phyloP scores from a whole-genome alignment of 768 basidiomycete genomes.

The Gymnopilus junonius region DNA sequence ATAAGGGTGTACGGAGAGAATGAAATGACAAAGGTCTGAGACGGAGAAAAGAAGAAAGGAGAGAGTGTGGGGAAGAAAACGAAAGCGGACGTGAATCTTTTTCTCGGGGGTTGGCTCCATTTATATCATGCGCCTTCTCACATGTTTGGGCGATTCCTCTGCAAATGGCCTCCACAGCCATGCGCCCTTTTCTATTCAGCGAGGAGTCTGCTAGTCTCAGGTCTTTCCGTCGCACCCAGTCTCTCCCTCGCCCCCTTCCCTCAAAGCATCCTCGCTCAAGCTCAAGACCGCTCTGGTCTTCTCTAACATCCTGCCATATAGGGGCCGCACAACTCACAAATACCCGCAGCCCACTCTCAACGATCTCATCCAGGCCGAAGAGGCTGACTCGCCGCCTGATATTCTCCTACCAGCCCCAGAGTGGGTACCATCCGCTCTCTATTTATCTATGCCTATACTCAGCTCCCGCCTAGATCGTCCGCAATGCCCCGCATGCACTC shows the following conservation, averaged over 20 bases:
- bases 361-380: slow-evolving; percentile 7
- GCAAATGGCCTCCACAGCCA: slow-evolving; percentile 12
- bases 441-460: neutral
- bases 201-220: slow-evolving; percentile 25
- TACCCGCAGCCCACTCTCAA: slow-evolving; percentile 5
- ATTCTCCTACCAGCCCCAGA: neutral
- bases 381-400: neutral
- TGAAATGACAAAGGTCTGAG: neutral
- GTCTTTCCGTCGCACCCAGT: slow-evolving; percentile 21
- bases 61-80: neutral
- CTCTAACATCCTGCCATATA: slow-evolving; percentile 21
- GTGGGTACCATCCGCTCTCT: neutral
- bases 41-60: neutral
- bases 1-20: neutral
- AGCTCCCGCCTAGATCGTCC: neutral
- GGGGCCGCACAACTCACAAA: slow-evolving; percentile 1
- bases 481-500: neutral
- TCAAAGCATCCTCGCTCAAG: slow-evolving; percentile 28
- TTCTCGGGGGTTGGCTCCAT: neutral
- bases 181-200: slow-evolving; percentile 10
- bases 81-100: slow-evolving; percentile 1
- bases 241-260: slow-evolving; percentile 23
- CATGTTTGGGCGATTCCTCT: slow-evolving; percentile 7
- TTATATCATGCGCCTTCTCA: slow-evolving; percentile 8
- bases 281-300: slow-evolving; percentile 17